Base-by-base conservation (phyloP, 164 flowering plant species). In the Piper betle region DNA sequence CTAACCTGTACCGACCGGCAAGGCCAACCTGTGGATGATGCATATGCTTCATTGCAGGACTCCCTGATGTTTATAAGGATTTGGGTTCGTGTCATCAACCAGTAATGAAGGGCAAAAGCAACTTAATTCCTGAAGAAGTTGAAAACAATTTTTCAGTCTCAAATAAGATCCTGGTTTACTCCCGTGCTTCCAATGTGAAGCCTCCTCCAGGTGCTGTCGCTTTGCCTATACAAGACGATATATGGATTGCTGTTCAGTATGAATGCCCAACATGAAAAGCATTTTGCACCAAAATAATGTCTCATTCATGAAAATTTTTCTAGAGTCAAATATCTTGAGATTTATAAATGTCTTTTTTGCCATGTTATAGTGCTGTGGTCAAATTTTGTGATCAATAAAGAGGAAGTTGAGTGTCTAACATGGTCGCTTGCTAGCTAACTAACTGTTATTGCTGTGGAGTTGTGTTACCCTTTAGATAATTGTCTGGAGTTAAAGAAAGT, bases 91-190 rank as follows among this genome's bases (percentile, higher is more conserved):
- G 46, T 37, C 10, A 58, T 11, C 0, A 25, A 13, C 18, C 46
- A 38, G 13, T 16, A 17, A 39, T 12, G 37, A 46, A 58, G 46
- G 41, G 39, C 6, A 40, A 18, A 46, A 17, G 19, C 15, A 10
- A 17, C 4, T 37, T 58, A n/a, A 40, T 17, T 16, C 17, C 60
- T 37, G 46, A 11, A 16, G 39, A 16, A 46, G 25, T 7, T 13
- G 12, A 39, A 46, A 46, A 15, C 50, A 12, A 46, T 0, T 15
- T 10, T 39, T 58, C 60, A 39, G 20, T 58, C 12, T 58, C 46
- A n/a, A 58, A 58, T 8, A 58, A 19, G 46, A 58, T 58, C 46
- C 4, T 39, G 25, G 60, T 58, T 38, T 40, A 58, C 46, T 17
- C 60, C 11, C 46, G 60, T 40, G 43, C 42, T 17, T 15, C 60